phyloP scores from a whole-genome alignment of 768 basidiomycete species.

The Mrakia frigida region DNA sequence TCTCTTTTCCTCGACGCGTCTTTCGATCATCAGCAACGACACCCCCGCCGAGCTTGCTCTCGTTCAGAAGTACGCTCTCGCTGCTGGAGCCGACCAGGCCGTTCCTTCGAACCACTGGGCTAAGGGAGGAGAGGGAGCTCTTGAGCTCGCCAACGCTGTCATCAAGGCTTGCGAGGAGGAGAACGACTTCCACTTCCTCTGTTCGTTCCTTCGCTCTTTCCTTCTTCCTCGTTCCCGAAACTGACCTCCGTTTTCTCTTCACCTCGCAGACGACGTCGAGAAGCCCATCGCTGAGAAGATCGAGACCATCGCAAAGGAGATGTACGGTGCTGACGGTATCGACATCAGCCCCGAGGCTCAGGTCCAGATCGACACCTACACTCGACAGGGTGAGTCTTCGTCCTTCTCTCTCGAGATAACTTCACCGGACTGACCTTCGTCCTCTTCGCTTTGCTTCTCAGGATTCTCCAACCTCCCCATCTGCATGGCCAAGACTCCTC shows the following conservation, averaged over 20 bases:
- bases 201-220: too few relatives aligned
- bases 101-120: conserved; percentile 98
- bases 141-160: conserved; percentile 85
- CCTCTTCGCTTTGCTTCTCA: conserved; percentile 22
- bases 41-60: conserved; percentile 82
- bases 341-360: conserved; percentile 76
- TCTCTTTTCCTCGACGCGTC: not conserved
- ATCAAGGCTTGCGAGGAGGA: conserved; percentile 67
- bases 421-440: conserved; percentile 63
- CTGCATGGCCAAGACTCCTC: conserved; percentile 97
- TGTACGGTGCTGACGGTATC: conserved; percentile 86
- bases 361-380: conserved; percentile 84
- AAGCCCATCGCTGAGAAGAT: conserved; percentile 85
- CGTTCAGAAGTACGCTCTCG: conserved; percentile 69
- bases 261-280: conserved; percentile 57
- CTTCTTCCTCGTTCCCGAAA: too few relatives aligned
- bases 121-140: conserved; percentile 83
- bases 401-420: conserved; percentile 23
- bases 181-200: conserved; percentile 80
- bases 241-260: too few relatives aligned
- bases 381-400: conserved; percentile 67
- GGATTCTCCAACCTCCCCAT: conserved; percentile 51
- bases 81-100: conserved; percentile 87
- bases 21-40: conserved; percentile 59
- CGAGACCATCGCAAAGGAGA: conserved; percentile 54